Percentiles rank a stretch among this genome's conserved stretches.
phyloP scores from a whole-genome alignment of 1,139 yeast species.

The Debaryomycetaceae sp. region DNA sequence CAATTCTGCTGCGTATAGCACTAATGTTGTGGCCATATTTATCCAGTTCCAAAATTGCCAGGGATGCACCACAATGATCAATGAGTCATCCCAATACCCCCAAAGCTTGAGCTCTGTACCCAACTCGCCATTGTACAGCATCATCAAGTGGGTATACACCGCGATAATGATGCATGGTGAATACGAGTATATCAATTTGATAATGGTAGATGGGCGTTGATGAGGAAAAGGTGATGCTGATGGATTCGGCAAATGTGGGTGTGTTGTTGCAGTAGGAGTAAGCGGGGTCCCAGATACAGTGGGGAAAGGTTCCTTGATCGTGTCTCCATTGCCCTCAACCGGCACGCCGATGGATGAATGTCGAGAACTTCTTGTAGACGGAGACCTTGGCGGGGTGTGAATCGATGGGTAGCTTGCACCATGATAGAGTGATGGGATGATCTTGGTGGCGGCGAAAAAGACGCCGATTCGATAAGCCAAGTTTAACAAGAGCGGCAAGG shows the following conservation, averaged over 20 bases:
- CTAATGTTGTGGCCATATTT: constrained; percentile 74
- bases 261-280: not conserved
- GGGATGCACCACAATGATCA: constrained; percentile 53
- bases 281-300: too few relatives aligned
- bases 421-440: constrained; percentile 71
- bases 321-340: too few relatives aligned
- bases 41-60: constrained; percentile 98
- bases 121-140: constrained; percentile 81
- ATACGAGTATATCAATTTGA: constrained; percentile 72
- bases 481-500: constrained; percentile 77
- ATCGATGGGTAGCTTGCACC: constrained; percentile 29
- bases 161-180: constrained; percentile 93
- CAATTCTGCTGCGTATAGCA: constrained; percentile 77
- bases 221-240: constrained; percentile 5
- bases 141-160: constrained; percentile 87
- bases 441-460: constrained; percentile 89
- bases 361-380: constrained; percentile 16
- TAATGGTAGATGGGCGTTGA: constrained; percentile 34
- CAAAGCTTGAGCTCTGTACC: constrained; percentile 55
- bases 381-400: constrained; percentile 32
- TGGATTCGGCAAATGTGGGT: not conserved
- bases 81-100: constrained; percentile 43
- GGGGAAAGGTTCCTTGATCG: too few relatives aligned
- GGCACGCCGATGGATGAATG: constrained; percentile 16
- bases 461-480: constrained; percentile 82